phyloP scores from a whole-genome alignment of 2,329 filamentous ascomycete genomes.

The Fusarium chuoi region DNA sequence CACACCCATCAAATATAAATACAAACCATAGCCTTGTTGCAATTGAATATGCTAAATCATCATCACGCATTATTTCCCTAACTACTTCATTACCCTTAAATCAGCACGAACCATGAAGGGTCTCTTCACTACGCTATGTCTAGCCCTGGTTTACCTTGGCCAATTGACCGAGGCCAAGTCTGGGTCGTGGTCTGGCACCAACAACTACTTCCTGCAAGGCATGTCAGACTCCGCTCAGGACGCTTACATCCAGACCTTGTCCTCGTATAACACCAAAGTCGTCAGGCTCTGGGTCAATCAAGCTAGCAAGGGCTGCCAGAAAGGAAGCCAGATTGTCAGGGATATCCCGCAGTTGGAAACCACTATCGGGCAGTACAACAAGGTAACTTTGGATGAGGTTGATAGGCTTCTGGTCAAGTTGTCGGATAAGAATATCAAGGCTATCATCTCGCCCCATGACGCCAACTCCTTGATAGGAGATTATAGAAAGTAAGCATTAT shows the following conservation, averaged over 20 bases:
- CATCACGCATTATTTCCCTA: not conserved
- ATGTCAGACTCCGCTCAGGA: not conserved
- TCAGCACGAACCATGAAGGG: fast-evolving
- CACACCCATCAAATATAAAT: not conserved
- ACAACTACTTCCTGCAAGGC: not conserved
- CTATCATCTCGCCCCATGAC: not conserved
- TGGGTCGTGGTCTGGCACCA: not conserved
- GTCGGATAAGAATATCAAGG: not conserved
- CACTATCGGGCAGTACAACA: not conserved
- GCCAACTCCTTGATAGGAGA: not conserved
- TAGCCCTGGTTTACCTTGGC: not conserved
- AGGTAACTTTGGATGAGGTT: not conserved
- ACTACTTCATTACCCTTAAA: too few species aligned
- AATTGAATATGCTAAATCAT: too few species aligned
- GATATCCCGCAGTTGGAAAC: not conserved
- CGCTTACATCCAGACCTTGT: not conserved
- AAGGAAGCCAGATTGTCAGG: not conserved
- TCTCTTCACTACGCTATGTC: fast-evolving
- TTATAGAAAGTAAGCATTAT: not conserved
- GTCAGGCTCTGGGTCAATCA: not conserved
- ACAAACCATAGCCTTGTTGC: too few species aligned
- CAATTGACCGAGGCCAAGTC: not conserved
- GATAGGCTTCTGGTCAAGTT: not conserved
- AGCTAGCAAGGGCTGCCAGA: not conserved
- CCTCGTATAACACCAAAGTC: not conserved